Percentiles rank a stretch among this genome's conserved stretches.
Evolutionary conservation across 78 protist genomes (phyloP).

Genomic region (Trichosphaerium sp.): DNA sequence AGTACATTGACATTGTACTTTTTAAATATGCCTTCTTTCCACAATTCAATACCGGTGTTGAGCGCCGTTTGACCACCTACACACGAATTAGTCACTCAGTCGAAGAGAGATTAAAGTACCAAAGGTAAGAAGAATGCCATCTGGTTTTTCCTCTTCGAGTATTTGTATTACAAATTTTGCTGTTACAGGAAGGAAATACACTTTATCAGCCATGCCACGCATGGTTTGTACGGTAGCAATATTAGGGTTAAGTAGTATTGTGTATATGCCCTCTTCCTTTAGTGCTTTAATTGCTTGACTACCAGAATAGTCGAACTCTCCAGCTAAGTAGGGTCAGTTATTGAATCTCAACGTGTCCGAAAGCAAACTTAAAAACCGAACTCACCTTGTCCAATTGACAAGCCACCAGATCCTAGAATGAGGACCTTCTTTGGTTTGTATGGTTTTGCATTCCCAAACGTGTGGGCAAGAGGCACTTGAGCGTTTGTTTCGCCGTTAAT

Average conservation of each 20-base stretch:
- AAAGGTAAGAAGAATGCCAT: constrained; percentile 43
- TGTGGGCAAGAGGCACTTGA: neutral
- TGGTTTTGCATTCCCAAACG: too few relatives aligned
- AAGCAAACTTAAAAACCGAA: too few relatives aligned
- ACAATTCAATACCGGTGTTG: constrained; percentile 58
- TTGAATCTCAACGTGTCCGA: too few relatives aligned
- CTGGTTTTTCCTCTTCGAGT: constrained; percentile 48
- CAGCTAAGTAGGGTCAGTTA: too few relatives aligned
- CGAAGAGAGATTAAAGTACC: too few relatives aligned
- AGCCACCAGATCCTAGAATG: constrained; percentile 63
- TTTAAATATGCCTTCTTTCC: constrained; percentile 17
- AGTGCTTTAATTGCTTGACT: constrained; percentile 55
- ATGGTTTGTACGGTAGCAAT: constrained; percentile 66
- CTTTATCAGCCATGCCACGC: constrained; percentile 36
- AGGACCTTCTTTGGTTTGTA: too few relatives aligned
- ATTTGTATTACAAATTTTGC: constrained; percentile 33
- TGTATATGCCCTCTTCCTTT: constrained; percentile 39
- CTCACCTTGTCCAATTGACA: constrained; percentile 73
- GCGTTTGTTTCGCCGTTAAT: neutral
- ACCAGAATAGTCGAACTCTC: constrained; percentile 77
- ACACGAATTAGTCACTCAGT: too few relatives aligned
- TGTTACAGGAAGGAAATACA: constrained; percentile 58
- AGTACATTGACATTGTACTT: constrained; percentile 50
- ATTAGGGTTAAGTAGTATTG: constrained; percentile 62
- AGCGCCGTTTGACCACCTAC: constrained; percentile 75